Evolutionary conservation across 1,284 basidiomycete genomes (phyloP), one percentile per base, ranked within the genome.

Genomic region (Cutaneotrichosporon sp.): DNA sequence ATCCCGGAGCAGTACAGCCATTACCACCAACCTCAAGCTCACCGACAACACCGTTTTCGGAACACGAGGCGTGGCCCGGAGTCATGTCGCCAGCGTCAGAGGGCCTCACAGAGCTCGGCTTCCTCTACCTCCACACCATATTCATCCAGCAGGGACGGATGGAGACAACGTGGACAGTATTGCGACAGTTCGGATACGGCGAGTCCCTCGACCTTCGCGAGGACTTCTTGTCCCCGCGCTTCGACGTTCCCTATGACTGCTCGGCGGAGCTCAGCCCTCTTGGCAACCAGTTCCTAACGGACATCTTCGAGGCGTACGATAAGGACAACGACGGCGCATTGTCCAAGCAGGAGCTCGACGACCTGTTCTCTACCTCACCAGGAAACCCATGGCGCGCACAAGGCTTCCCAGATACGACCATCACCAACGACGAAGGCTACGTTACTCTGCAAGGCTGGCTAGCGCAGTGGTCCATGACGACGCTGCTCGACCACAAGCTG

Each of bases 401-500:
- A 65, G 87, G 85, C 43, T 93, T 93, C 75, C 88, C 90, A 0
- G 87, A 91, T 64, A 93, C 86, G 1, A 94, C 91, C 2, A 81
- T 93, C 45, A 87, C 90, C 11, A 88, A 93, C 65, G 92, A 94
- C 67, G 79, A 83, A 37, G 92, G 90, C 9, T 84, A 88, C 10
- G 89, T 97, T 14, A 97, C 94, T 16, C 75, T 98, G 45, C 94
- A 97, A 75, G 91, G 91, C 7, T 98, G 94, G 94, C 78, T 98
- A 16, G 94, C 94, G 22, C 93, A 97, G 71, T 98, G 94, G 94
- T 96, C 91, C 70, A 97, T 97, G 93, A 96, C 92, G 1, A 98
- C 94, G 1, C 79, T 98, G 3, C 80, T 98, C 16, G 90, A 97
- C 66, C 86, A 93, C 64, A 86, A 85, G 68, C 88, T 87, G 20